Conservation (phyloP, 805 yeast species). For the Cyberlindnera lachancei region DNA sequence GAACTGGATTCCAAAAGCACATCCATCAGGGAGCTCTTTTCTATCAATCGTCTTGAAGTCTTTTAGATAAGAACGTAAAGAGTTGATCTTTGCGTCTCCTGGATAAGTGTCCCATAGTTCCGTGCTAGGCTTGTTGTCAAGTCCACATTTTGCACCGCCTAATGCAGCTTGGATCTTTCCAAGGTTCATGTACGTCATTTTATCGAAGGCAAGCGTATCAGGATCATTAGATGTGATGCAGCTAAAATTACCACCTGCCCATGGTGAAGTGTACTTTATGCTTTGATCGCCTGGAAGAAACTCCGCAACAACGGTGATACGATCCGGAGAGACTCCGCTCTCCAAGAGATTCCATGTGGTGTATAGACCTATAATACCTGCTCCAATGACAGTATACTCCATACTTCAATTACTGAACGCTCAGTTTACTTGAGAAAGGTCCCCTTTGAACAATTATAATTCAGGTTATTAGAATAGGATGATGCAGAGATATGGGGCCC, state of each 20-base stretch:
- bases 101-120: constrained; percentile 54
- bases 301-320: constrained; percentile 55
- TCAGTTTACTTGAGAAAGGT: no score
- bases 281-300: constrained; percentile 75
- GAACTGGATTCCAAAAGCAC: constrained; percentile 44
- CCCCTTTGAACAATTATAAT: no score
- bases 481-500: no score
- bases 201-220: constrained; percentile 44
- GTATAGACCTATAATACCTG: constrained; percentile 64
- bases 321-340: constrained; percentile 29
- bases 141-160: constrained; percentile 42
- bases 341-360: constrained; percentile 45
- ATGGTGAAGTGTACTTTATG: constrained; percentile 68
- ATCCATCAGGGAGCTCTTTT: constrained; percentile 42
- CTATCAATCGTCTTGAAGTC: constrained; percentile 32
- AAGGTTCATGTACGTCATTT: constrained; percentile 47
- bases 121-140: constrained; percentile 45
- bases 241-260: constrained; percentile 66
- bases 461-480: no score
- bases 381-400: constrained; percentile 33
- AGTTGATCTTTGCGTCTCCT: constrained; percentile 36
- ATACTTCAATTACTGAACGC: no score
- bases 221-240: constrained; percentile 53
- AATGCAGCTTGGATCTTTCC: constrained; percentile 33
- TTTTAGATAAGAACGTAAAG: constrained; percentile 41